These are phyloP conservation scores for Acephala macrosclerotiorum DNA, from an alignment of 2,329 filamentous ascomycete species.

Conservation along the genomic window DNA sequence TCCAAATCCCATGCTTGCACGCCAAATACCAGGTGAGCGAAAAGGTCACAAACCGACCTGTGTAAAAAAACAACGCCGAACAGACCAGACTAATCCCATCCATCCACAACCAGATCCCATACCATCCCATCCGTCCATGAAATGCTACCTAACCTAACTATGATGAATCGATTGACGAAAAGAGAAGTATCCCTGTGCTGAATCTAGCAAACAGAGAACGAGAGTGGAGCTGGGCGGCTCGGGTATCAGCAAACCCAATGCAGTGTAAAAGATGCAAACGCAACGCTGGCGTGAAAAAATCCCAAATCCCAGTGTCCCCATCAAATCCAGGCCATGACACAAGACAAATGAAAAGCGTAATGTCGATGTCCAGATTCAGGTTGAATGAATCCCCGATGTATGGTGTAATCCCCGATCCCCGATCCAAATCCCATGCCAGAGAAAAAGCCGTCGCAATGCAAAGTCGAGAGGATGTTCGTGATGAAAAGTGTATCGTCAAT, in stretches of 20 bases:
- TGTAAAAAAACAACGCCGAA: slow-evolving; percentile 4
- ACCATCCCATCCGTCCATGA: slow-evolving; percentile 7
- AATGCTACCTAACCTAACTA: slow-evolving; percentile 12
- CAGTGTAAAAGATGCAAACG: slow-evolving; percentile 31
- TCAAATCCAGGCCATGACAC: slow-evolving; percentile 26
- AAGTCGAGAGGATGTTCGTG: slow-evolving; percentile 14
- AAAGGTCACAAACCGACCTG: neutral
- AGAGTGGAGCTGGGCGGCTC: slow-evolving; percentile 44
- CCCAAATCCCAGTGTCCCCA: slow-evolving; percentile 20
- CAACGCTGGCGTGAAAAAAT: slow-evolving; percentile 24
- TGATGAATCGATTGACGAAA: slow-evolving; percentile 2
- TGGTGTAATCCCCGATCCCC: slow-evolving; percentile 7
- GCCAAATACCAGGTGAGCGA: neutral
- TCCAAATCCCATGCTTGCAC: slow-evolving; percentile 2
- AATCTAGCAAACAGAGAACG: slow-evolving; percentile 11
- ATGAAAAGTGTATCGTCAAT: slow-evolving; percentile 26
- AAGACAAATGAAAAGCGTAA: slow-evolving; percentile 32
- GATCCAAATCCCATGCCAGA: slow-evolving; percentile 15
- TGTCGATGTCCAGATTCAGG: slow-evolving; percentile 28
- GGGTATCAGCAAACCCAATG: slow-evolving; percentile 44
- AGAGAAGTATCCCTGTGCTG: neutral
- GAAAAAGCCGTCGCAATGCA: slow-evolving; percentile 38
- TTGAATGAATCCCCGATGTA: slow-evolving; percentile 30
- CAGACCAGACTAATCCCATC: neutral
- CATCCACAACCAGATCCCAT: neutral